Evolutionary conservation across 1,139 yeast genomes (phyloP), one percentile per base, ranked within the genome.

Genomic region (Geotrichum australiense): DNA sequence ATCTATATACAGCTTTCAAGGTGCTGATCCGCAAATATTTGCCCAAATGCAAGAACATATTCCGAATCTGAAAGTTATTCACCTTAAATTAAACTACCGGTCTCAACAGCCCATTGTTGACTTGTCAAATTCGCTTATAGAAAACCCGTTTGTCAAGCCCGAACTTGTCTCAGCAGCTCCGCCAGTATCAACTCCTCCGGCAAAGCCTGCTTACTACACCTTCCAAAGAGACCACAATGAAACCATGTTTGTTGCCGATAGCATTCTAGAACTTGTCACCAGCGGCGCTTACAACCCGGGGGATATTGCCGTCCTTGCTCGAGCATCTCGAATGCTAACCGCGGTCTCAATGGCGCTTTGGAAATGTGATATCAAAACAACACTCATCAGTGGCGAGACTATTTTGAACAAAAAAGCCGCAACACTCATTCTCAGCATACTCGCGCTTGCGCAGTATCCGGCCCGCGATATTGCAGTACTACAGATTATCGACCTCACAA

Each of bases 1-100:
- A 60, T 80, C 94, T 56, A 91, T 91, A 22, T 91, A 89, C 58
- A 86, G 97, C 48, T 79, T 83, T 53, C 96, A 96, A 0, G 78
- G 78, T 34, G 70, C 80, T 0, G 66, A 68, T 14, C 23, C 43
- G 1, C 18, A 26, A 12, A 87, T 85, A 53, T 85, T 91, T 53
- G 64, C 62, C 25, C 66, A 66, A 11, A 78, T 91, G 87, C 59
- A 61, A 24, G 53, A 59, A 0, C 62, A 68, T 46, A 80, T 74
- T 50, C 63, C 64, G 0, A 46, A 59, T 5, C 54, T 60, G 2
- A 50, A 61, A 5, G 58, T 60, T 4, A 65, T 80, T 1, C 62
- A 71, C 5, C 65, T 91, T 41, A 69, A 70, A 20, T 76, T 80
- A 48, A 91, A 89, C 58, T 91, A 89, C 58, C 66, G 98, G 37